A percentile compares a stretch with the other conserved stretches of the same genome.
Evolutionary conservation across 2,329 filamentous ascomycete species (phyloP).

Genomic region (Spiromastix sp.): DNA sequence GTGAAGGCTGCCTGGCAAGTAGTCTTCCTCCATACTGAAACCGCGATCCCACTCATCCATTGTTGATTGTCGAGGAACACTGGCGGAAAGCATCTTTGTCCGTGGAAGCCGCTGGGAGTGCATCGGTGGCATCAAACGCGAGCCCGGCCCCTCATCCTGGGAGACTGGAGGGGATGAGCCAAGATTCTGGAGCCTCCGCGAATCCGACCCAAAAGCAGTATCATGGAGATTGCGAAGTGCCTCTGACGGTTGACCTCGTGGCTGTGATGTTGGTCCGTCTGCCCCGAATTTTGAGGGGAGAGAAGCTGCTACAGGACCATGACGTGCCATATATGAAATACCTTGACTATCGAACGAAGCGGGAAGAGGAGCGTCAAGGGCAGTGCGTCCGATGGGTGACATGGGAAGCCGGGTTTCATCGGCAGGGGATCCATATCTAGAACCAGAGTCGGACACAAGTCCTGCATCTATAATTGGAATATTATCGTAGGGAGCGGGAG

Average conservation of each 20-base stretch:
- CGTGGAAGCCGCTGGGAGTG: constrained; percentile 57
- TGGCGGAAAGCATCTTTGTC: constrained; percentile 49
- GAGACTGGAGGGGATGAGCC: constrained; percentile 51
- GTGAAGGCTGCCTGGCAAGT: constrained; percentile 61
- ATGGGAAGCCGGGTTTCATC: constrained; percentile 68
- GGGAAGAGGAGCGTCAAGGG: constrained; percentile 82
- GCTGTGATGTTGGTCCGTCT: constrained; percentile 68
- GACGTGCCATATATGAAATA: constrained; percentile 80
- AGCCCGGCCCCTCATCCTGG: constrained; percentile 58
- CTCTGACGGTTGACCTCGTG: constrained; percentile 54
- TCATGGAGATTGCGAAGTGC: constrained; percentile 50
- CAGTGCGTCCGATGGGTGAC: constrained; percentile 66
- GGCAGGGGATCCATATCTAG: constrained; percentile 72
- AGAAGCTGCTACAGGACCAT: constrained; percentile 83
- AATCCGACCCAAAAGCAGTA: constrained; percentile 63
- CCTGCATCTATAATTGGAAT: constrained; percentile 49
- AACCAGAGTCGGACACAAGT: constrained; percentile 47
- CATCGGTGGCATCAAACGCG: constrained; percentile 39
- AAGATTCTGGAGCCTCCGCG: constrained; percentile 46
- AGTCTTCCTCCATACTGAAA: constrained; percentile 81
- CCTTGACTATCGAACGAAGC: constrained; percentile 95
- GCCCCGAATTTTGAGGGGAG: constrained; percentile 86
- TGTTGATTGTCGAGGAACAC: constrained; percentile 43
- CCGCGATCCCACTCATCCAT: constrained; percentile 51
- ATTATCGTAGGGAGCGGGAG: constrained; percentile 34